Percentiles rank a stretch among this genome's conserved stretches.
These are phyloP conservation scores for Castanopsis chinensis DNA, from an alignment of 306 rosid species.

Conservation along the genomic window DNA sequence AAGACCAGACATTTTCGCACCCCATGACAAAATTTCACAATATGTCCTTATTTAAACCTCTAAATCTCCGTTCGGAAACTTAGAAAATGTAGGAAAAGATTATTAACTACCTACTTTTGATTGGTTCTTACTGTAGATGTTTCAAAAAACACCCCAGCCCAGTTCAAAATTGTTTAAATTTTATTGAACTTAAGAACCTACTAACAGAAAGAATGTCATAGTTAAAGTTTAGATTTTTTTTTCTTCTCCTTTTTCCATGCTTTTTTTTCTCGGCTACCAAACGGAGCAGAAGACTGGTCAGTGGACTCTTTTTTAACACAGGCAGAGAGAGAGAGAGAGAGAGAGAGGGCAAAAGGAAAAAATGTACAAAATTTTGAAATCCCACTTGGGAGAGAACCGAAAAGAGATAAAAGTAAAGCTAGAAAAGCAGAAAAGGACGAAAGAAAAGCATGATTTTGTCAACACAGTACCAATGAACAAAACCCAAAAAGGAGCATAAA, in stretches of 20 bases:
- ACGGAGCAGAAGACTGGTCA: constrained; percentile 14
- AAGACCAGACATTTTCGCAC: neutral
- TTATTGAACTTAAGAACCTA: neutral
- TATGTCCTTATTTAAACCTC: neutral
- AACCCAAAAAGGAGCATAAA: constrained; percentile 8
- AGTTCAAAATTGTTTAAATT: neutral
- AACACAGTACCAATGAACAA: constrained; percentile 40
- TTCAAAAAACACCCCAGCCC: neutral
- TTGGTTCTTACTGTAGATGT: neutral
- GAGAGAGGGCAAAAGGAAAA: constrained; percentile 19
- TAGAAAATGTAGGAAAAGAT: neutral
- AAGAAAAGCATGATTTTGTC: constrained; percentile 54
- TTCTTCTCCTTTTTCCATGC: neutral
- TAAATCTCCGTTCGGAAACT: neutral
- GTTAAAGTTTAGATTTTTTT: neutral
- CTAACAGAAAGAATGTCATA: neutral
- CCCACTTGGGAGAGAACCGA: constrained; percentile 59
- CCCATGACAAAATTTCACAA: neutral
- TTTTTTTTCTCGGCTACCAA: constrained; percentile 22
- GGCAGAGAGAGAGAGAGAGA: neutral
- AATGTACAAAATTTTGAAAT: constrained; percentile 32
- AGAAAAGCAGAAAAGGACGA: constrained; percentile 76
- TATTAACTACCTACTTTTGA: too few species aligned
- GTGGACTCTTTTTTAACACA: constrained; percentile 1
- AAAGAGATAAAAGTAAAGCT: constrained; percentile 44